Conservation (phyloP, 148 eudicot species). For the Nepenthes gracilis region DNA sequence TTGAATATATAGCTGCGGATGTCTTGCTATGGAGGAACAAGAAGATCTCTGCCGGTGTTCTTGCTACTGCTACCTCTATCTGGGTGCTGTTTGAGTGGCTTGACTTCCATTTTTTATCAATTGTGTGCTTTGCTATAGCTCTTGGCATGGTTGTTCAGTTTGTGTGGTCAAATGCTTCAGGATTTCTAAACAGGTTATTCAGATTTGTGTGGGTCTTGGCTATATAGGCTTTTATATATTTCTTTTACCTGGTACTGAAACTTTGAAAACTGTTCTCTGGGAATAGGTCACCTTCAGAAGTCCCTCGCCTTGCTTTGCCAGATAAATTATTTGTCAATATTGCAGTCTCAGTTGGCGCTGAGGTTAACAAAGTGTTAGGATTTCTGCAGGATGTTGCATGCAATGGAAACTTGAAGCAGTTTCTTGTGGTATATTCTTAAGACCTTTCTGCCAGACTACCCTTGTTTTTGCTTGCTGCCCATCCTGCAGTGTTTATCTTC, state of each 20-base stretch:
- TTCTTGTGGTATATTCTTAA: slow-evolving; percentile 36
- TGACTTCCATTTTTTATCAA: slow-evolving; percentile 54
- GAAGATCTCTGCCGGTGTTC: slow-evolving; percentile 68
- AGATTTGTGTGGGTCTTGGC: not conserved
- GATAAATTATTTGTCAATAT: slow-evolving; percentile 51
- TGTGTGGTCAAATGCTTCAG: slow-evolving; percentile 66
- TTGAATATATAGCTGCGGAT: slow-evolving; percentile 69
- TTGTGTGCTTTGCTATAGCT: slow-evolving; percentile 43
- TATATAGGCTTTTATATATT: not conserved
- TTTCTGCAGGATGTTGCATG: slow-evolving; percentile 67
- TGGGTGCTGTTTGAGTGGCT: slow-evolving; percentile 94
- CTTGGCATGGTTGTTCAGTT: slow-evolving; percentile 59
- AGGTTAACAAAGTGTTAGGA: slow-evolving; percentile 46
- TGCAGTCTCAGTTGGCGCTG: slow-evolving; percentile 42
- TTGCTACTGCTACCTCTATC: slow-evolving; percentile 48
- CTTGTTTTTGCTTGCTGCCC: not conserved
- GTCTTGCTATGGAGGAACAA: slow-evolving; percentile 92
- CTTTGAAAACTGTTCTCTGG: not conserved
- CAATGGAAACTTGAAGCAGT: slow-evolving; percentile 56
- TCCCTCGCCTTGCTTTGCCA: slow-evolving; percentile 51
- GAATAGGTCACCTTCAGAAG: slow-evolving; percentile 43
- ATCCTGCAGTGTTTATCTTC: no score
- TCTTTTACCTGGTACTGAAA: not conserved
- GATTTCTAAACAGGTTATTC: slow-evolving; percentile 48
- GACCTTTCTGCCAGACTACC: not conserved